Conservation (phyloP, 2,329 filamentous ascomycete genomes). For the Talaromyces sp. region DNA sequence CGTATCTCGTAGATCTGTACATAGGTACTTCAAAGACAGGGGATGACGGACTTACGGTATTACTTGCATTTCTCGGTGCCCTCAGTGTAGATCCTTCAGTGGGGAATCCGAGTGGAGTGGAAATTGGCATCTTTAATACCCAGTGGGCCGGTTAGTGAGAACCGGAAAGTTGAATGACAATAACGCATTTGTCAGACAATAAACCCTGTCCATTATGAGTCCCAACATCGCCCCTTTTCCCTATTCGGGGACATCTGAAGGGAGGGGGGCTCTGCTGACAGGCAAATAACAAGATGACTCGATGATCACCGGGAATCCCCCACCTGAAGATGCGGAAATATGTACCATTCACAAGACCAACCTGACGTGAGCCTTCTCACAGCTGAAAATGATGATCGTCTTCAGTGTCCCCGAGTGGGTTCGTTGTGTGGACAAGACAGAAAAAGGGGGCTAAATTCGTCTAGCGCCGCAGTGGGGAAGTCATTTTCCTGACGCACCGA, state of each 20-base stretch:
- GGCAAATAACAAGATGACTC: background rate
- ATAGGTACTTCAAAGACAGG: background rate
- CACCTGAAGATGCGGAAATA: background rate
- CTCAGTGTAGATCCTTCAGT: slow-evolving; percentile 7
- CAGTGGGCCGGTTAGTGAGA: slow-evolving; percentile 7
- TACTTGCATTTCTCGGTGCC: slow-evolving; percentile 2
- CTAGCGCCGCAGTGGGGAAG: slow-evolving; percentile 13
- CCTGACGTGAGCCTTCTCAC: background rate
- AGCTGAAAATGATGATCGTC: slow-evolving; percentile 17
- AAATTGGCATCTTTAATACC: slow-evolving; percentile 7
- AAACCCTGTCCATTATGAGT: background rate
- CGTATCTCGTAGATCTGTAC: background rate
- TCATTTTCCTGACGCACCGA: slow-evolving; percentile 21
- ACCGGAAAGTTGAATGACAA: background rate
- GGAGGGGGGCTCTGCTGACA: slow-evolving; percentile 4
- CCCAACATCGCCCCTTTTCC: background rate
- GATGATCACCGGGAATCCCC: no score
- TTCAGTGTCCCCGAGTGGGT: slow-evolving; percentile 5
- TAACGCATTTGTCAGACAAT: background rate
- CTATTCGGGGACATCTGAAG: background rate
- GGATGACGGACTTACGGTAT: background rate
- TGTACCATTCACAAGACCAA: background rate
- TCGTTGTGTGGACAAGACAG: slow-evolving; percentile 2
- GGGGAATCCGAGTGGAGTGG: slow-evolving; percentile 5
- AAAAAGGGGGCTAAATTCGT: slow-evolving; percentile 7